Conservation (phyloP, 768 basidiomycete species). For the Boletus pseudopeckii region DNA sequence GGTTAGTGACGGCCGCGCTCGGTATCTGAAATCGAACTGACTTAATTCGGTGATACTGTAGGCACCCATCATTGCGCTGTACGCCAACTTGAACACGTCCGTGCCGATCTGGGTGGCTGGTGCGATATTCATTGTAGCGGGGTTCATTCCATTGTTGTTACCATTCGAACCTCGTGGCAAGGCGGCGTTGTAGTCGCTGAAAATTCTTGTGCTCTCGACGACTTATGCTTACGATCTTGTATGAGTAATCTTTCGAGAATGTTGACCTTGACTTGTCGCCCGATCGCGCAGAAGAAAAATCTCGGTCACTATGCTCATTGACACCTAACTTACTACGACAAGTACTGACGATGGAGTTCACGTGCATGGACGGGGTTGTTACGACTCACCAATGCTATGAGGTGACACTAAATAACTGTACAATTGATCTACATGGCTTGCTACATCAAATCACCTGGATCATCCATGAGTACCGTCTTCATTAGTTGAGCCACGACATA, state of each 20-base stretch:
- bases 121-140: conserved; percentile 48
- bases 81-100: conserved; percentile 44
- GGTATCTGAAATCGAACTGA: neutral
- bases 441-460: no score
- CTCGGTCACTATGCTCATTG: no score
- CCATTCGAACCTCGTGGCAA: conserved; percentile 58
- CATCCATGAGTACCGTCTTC: neutral
- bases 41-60: conserved; percentile 8
- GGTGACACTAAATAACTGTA: no score
- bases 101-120: conserved; percentile 56
- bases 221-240: neutral
- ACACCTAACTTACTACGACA: no score
- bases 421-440: no score
- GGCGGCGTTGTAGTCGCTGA: conserved; percentile 40
- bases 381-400: no score
- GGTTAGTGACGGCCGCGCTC: conserved; percentile 25
- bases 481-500: neutral
- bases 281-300: neutral
- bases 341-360: no score
- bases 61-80: conserved; percentile 42
- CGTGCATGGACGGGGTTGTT: no score
- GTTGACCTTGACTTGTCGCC: conserved; percentile 12
- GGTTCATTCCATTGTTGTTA: conserved; percentile 45
- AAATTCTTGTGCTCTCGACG: neutral
- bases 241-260: neutral